Evolutionary conservation across 306 rosid species (phyloP), one percentile per base, ranked within the genome.

Genomic region (Senna tora): DNA sequence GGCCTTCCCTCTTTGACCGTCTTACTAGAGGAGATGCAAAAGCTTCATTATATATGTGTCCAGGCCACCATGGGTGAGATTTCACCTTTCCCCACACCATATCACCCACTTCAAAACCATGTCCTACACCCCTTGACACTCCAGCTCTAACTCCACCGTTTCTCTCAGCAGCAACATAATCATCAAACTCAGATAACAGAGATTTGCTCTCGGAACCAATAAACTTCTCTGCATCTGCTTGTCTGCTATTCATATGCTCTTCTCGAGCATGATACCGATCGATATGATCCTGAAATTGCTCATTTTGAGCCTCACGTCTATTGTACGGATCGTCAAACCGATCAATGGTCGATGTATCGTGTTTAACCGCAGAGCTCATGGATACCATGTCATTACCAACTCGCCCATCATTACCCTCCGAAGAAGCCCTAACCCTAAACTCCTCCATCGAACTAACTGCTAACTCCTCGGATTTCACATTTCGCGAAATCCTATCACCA

Each of bases 41-140:
- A 1, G 87, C 84, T 58, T 91, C 96, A 51, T 88, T 88, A 54
- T 77, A 95, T 70, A 95, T 89, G 22, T 88, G 97, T 3, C 99
- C 99, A 0, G 97, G 99, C 99, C 99, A 95, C 99, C 99, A 95
- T 0, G 99, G 99, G 73, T 95, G 99, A 39, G 99, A 95, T 59
- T 95, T 95, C 56, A 95, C 99, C 87, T 91, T 95, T 11, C 96
- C 99, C 99, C 99, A 95, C 1, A 95, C 96, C 93, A 95, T 65
- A 67, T 95, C 99, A 9, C 97, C 99, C 4, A 85, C 80, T 75
- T 95, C 96, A 30, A 88, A 81, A 49, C 96, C 97, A 53, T 69
- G 80, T 21, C 88, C 88, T 53, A 82, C 50, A 25, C 85, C 92
- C 74, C 90, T 89, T 52, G 89, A 77, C 16, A 83, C 78, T 33